Percentiles rank a stretch among this genome's conserved stretches.
Conservation (phyloP, 371 early-diverging fungal genomes). For the Lichtheimia hyalospora region DNA sequence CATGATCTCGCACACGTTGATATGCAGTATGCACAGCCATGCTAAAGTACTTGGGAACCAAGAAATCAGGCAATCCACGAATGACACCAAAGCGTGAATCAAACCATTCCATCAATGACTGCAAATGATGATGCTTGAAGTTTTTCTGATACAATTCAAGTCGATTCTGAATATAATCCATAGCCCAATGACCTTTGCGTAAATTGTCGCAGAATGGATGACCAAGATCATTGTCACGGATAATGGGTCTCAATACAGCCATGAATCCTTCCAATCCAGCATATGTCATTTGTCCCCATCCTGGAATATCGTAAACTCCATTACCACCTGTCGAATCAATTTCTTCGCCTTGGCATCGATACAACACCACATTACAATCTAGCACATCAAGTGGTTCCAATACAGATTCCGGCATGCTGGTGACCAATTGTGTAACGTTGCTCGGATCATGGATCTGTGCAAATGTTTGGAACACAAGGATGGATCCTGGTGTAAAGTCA, state of each 20-base stretch:
- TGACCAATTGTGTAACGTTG: conserved; percentile 45
- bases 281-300: conserved; percentile 77
- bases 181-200: conserved; percentile 89
- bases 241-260: conserved; percentile 71
- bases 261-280: conserved; percentile 94
- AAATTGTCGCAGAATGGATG: conserved; percentile 90
- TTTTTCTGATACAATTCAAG: conserved; percentile 55
- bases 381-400: conserved; percentile 52
- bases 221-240: conserved; percentile 86
- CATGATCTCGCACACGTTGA: conserved; percentile 65
- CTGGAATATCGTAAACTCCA: conserved; percentile 86
- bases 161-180: conserved; percentile 82
- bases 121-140: conserved; percentile 17
- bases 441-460: conserved; percentile 29
- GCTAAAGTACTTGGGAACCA: conserved; percentile 93
- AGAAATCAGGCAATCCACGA: conserved; percentile 73
- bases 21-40: conserved; percentile 77
- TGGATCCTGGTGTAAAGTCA: conserved; percentile 70
- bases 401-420: conserved; percentile 38
- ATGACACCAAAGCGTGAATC: conserved; percentile 65
- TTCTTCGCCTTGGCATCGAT: conserved; percentile 87
- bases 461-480: conserved; percentile 67
- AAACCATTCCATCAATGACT: conserved; percentile 71
- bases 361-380: conserved; percentile 83
- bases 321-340: conserved; percentile 67